phyloP scores from a whole-genome alignment of 805 yeast species.

The Candida glaebosa region DNA sequence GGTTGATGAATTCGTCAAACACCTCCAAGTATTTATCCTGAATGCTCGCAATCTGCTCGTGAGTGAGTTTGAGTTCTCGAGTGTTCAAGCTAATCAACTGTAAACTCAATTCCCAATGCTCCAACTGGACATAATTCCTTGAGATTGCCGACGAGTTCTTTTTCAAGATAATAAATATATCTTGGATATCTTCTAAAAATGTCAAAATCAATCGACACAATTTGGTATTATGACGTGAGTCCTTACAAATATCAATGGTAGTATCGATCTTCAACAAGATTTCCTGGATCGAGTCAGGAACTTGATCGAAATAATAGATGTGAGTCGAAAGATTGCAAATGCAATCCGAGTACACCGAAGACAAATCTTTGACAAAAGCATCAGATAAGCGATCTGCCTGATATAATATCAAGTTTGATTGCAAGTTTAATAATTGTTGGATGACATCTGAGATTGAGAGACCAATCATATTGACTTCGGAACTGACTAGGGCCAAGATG shows the following conservation, averaged over 20 bases:
- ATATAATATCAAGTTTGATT: slow-evolving; percentile 31
- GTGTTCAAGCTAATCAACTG: slow-evolving; percentile 18
- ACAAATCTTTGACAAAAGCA: slow-evolving; percentile 29
- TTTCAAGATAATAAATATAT: slow-evolving; percentile 28
- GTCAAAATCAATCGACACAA: slow-evolving; percentile 20
- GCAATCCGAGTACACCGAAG: slow-evolving; percentile 47
- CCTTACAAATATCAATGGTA: slow-evolving; percentile 16
- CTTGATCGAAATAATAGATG: slow-evolving; percentile 82
- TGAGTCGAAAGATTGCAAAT: slow-evolving; percentile 73
- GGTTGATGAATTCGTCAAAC: slow-evolving; percentile 31
- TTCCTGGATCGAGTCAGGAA: slow-evolving; percentile 75
- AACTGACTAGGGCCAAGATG: slow-evolving; percentile 60
- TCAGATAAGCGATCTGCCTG: slow-evolving; percentile 18
- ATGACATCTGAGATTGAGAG: slow-evolving; percentile 78
- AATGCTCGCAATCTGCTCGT: slow-evolving; percentile 24
- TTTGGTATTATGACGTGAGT: slow-evolving; percentile 8
- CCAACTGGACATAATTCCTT: slow-evolving; percentile 41
- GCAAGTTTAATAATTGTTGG: slow-evolving; percentile 53
- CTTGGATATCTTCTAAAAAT: slow-evolving; percentile 29
- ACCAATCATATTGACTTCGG: slow-evolving; percentile 83
- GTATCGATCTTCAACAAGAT: slow-evolving; percentile 46
- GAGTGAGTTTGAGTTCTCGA: slow-evolving; percentile 14
- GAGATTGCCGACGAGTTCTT: slow-evolving; percentile 33
- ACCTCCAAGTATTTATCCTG: slow-evolving; percentile 40
- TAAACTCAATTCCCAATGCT: slow-evolving; percentile 43